Percentiles rank a stretch among this genome's conserved stretches.
phyloP scores from a whole-genome alignment of 345 rosid genomes.

The Sonneratia caseolaris region DNA sequence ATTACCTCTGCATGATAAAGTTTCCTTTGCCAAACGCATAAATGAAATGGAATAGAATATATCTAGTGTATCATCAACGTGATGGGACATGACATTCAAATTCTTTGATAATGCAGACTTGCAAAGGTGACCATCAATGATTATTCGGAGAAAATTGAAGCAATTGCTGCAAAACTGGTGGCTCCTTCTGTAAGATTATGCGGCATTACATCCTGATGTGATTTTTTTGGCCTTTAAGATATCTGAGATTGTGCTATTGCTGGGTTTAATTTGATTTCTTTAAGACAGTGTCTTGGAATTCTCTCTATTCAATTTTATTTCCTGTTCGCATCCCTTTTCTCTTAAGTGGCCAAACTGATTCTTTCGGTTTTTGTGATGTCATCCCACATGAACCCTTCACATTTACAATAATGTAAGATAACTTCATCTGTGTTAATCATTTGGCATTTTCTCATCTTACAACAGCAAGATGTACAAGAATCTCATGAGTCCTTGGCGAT shows the following conservation, averaged over 20 bases:
- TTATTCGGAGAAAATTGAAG: slow-evolving; percentile 70
- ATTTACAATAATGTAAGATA: background rate
- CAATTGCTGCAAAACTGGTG: slow-evolving; percentile 51
- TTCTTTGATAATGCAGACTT: slow-evolving; percentile 26
- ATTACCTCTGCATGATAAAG: background rate
- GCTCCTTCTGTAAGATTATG: slow-evolving; percentile 27
- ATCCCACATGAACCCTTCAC: background rate
- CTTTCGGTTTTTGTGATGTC: background rate
- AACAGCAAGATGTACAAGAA: slow-evolving; percentile 35
- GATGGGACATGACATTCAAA: background rate
- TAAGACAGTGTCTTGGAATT: background rate
- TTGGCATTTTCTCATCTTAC: background rate
- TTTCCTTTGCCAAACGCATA: background rate
- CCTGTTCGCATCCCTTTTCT: background rate
- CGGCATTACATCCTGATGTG: background rate
- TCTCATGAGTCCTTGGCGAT: slow-evolving; percentile 23
- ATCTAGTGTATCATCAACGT: background rate
- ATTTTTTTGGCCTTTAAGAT: background rate
- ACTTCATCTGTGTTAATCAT: background rate
- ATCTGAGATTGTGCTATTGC: background rate
- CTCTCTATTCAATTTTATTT: background rate
- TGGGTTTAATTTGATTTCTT: background rate
- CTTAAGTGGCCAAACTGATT: background rate
- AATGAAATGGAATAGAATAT: background rate
- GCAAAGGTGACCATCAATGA: slow-evolving; percentile 69